Conservation (phyloP, 1,139 yeast genomes). For the Debaryomycetaceae sp. region DNA sequence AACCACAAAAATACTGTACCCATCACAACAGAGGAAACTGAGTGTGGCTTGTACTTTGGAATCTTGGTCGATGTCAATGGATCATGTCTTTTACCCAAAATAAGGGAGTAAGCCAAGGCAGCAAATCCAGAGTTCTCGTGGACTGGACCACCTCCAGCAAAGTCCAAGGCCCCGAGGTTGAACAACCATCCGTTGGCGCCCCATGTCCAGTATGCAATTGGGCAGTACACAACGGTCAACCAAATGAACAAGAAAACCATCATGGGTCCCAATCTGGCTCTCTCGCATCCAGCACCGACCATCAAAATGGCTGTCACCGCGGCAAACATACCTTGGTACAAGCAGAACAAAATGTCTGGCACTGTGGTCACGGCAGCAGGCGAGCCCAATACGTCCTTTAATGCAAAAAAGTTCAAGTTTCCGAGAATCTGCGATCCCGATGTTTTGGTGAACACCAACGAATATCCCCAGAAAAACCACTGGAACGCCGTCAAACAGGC, state of each 20-base stretch:
- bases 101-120: conserved; percentile 87
- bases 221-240: conserved; percentile 96
- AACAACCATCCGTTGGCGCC: conserved; percentile 87
- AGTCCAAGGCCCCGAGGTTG: conserved; percentile 80
- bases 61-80: conserved; percentile 65
- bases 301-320: conserved; percentile 86
- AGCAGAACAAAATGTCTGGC: conserved; percentile 85
- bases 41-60: conserved; percentile 90
- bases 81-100: conserved; percentile 89
- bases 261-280: conserved; percentile 96
- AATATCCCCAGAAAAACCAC: conserved; percentile 98
- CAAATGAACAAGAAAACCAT: conserved; percentile 89
- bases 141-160: conserved; percentile 98
- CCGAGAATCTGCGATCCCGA: conserved; percentile 73
- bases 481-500: conserved; percentile 78
- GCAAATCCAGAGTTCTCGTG: conserved; percentile 94
- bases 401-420: conserved; percentile 71
- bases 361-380: conserved; percentile 63
- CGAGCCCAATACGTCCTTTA: conserved; percentile 79
- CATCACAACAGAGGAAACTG: conserved; percentile 82
- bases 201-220: conserved; percentile 97
- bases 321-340: conserved; percentile 96
- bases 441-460: conserved; percentile 74
- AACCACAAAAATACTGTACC: conserved; percentile 96
- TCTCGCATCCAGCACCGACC: conserved; percentile 97